A percentile compares a stretch with the other conserved stretches of the same genome.
Conservation (phyloP, 768 basidiomycete genomes). For the Clitopilus hobsonii region DNA sequence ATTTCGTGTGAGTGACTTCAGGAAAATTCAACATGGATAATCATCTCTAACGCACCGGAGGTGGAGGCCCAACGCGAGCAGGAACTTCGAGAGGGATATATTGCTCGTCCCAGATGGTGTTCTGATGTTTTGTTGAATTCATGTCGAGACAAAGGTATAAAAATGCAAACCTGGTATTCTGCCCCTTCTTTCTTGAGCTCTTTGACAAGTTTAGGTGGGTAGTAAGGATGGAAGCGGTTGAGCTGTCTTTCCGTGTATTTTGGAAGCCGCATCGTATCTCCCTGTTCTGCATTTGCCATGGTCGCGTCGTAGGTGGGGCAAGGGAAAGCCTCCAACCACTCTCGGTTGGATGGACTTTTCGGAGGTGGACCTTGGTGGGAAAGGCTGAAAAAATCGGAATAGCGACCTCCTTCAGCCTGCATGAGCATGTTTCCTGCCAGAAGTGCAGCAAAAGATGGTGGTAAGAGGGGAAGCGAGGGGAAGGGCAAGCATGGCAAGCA, state of each 20-base stretch:
- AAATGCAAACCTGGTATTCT: background rate
- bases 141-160: background rate
- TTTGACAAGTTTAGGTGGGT: background rate
- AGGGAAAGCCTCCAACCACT: background rate
- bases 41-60: background rate
- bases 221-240: conserved; percentile 9
- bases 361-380: background rate
- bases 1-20: background rate
- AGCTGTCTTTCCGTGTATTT: conserved; percentile 8
- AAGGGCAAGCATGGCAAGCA: background rate
- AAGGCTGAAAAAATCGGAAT: background rate
- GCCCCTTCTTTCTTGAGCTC: background rate
- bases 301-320: background rate
- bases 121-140: conserved; percentile 9
- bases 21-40: background rate
- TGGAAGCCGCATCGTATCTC: conserved; percentile 10
- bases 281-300: background rate
- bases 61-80: background rate
- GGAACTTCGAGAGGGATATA: conserved; percentile 14
- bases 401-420: background rate
- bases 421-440: background rate
- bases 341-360: background rate
- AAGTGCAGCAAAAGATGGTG: background rate
- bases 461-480: background rate
- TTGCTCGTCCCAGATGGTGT: conserved; percentile 22